Evolutionary conservation across 257 asterid genomes (phyloP).

Genomic region (Salvia miltiorrhiza): DNA sequence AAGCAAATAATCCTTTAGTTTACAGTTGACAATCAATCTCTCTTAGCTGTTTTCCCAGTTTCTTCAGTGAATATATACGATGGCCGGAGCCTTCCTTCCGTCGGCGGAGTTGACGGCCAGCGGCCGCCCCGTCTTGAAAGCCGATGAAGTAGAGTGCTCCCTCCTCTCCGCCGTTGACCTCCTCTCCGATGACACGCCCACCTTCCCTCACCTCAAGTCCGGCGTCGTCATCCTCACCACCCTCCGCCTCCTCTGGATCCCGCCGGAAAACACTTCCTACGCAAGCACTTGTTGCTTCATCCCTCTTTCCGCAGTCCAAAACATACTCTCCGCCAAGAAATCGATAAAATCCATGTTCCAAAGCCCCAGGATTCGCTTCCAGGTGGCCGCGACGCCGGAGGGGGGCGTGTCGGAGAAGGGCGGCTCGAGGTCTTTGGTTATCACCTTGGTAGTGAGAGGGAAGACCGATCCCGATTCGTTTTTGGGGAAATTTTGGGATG

Average conservation of each 20-base stretch:
- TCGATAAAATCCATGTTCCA: conserved; percentile 81
- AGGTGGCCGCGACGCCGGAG: conserved; percentile 46
- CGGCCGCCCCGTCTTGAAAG: conserved; percentile 68
- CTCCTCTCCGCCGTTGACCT: conserved; percentile 76
- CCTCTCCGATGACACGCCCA: conserved; percentile 60
- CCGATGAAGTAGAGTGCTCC: conserved; percentile 75
- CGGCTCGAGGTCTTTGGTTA: conserved; percentile 38
- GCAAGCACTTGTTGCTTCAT: conserved; percentile 32
- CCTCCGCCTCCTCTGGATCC: conserved; percentile 77
- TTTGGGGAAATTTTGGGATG: conserved; percentile 77
- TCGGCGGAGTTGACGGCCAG: conserved; percentile 64
- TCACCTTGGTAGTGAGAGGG: conserved; percentile 61
- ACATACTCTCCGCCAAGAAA: conserved; percentile 53
- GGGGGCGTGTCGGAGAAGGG: conserved; percentile 45
- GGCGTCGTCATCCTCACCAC: conserved; percentile 75
- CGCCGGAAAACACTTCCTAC: conserved; percentile 29
- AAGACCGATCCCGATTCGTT: conserved; percentile 71
- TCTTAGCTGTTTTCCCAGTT: too few relatives aligned
- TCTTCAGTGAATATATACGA: conserved; percentile 5
- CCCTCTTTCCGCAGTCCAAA: conserved; percentile 56
- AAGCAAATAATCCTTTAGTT: too few relatives aligned
- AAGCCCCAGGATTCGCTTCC: conserved; percentile 75
- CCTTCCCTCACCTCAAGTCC: conserved; percentile 69
- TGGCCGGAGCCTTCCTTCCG: conserved; percentile 65
- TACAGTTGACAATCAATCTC: conserved; percentile 5